phyloP scores from a whole-genome alignment of 257 asterid genomes.

The Ballota nigra region DNA sequence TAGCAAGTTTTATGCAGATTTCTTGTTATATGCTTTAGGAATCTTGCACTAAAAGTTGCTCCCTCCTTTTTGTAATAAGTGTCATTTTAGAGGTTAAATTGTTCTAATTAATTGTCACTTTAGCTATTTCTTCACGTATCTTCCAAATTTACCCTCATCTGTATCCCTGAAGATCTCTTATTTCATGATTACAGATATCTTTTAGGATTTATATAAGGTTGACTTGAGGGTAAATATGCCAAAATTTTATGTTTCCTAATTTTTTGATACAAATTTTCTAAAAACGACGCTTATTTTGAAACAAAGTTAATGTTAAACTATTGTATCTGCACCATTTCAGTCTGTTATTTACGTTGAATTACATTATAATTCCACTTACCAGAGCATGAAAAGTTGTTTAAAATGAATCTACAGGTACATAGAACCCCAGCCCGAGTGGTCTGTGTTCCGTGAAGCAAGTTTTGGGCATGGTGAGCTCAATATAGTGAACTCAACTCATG shows the following conservation, averaged over 20 bases:
- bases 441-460: conserved; percentile 90
- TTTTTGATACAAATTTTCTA: too few species aligned
- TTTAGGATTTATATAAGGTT: not conserved
- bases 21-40: too few species aligned
- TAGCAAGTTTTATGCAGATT: not conserved
- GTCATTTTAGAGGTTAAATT: not conserved
- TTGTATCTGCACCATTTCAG: not conserved
- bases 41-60: too few species aligned
- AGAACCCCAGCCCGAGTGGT: conserved; percentile 73
- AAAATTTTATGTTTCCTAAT: too few species aligned
- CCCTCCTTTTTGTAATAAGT: not conserved
- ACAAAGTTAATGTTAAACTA: not conserved
- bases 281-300: too few species aligned
- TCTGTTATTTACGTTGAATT: not conserved
- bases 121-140: not conserved
- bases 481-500: conserved; percentile 68
- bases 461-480: conserved; percentile 91
- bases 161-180: not conserved
- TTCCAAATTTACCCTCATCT: not conserved
- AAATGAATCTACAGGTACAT: conserved; percentile 44
- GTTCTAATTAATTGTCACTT: not conserved
- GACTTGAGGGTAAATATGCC: not conserved
- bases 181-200: too few species aligned
- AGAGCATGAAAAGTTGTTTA: not conserved
- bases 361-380: too few species aligned